Percentiles rank a stretch among this genome's conserved stretches.
Evolutionary conservation across 441 rosid species (phyloP).

Genomic region (Pelargonium cotyledonis): DNA sequence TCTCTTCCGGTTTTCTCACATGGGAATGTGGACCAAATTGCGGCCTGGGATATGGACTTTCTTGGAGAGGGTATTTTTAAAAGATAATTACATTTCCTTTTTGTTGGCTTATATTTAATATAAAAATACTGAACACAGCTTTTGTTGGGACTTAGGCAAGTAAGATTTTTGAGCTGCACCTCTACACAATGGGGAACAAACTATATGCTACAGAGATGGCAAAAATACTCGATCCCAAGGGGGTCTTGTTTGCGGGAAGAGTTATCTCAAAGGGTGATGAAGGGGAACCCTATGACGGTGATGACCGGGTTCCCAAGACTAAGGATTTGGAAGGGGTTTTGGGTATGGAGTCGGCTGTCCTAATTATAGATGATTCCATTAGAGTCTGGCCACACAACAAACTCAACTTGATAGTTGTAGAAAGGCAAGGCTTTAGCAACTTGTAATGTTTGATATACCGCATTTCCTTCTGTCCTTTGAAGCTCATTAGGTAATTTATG

Average conservation of each 20-base stretch:
- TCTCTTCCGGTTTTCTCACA: constrained; percentile 82
- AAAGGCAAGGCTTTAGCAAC: constrained; percentile 39
- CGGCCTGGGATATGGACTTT: constrained; percentile 98
- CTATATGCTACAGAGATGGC: constrained; percentile 99
- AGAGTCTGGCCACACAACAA: constrained; percentile 97
- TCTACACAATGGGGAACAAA: constrained; percentile 99
- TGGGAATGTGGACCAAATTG: constrained; percentile 99
- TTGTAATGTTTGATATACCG: neutral
- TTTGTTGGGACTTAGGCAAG: constrained; percentile 55
- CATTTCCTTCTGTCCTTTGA: neutral
- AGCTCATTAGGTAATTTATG: constrained; percentile 10
- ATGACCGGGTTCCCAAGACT: constrained; percentile 85
- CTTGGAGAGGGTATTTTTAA: constrained; percentile 68
- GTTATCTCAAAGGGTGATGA: constrained; percentile 97
- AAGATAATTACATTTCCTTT: constrained; percentile 12
- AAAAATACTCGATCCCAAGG: constrained; percentile 87
- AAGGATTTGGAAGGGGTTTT: constrained; percentile 98
- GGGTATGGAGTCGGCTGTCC: constrained; percentile 96
- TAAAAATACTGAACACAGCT: constrained; percentile 15
- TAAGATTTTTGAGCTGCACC: constrained; percentile 82
- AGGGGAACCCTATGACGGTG: constrained; percentile 72
- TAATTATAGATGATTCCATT: constrained; percentile 90
- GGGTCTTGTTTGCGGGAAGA: constrained; percentile 80
- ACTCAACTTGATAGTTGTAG: constrained; percentile 83
- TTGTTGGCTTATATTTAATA: constrained; percentile 13